These are phyloP conservation scores for Nadsonia starkeyi-henricii DNA, from an alignment of 1,139 yeast species.

Conservation along the genomic window DNA sequence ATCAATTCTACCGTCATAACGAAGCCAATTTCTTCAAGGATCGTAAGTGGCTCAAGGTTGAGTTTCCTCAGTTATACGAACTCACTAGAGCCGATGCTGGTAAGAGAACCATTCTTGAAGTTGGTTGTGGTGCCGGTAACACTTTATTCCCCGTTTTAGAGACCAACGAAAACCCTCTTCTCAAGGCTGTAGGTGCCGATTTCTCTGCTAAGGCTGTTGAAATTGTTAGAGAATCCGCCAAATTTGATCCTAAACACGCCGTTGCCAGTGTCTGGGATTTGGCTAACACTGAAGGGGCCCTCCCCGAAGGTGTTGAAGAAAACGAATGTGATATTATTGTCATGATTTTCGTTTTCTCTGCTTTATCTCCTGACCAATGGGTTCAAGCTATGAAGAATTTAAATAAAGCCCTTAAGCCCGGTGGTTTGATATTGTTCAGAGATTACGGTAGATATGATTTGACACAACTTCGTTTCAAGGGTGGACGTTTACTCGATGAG, in stretches of 20 bases:
- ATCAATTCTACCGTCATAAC: constrained; percentile 79
- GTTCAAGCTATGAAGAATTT: constrained; percentile 58
- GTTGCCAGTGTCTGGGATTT: constrained; percentile 93
- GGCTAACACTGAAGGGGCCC: constrained; percentile 53
- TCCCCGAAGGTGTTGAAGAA: constrained; percentile 78
- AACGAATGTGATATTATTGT: constrained; percentile 81
- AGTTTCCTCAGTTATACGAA: constrained; percentile 73
- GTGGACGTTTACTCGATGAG: constrained; percentile 73
- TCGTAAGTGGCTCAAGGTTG: constrained; percentile 90
- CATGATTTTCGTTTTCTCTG: constrained; percentile 88
- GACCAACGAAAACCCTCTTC: constrained; percentile 66
- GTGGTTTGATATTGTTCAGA: constrained; percentile 77
- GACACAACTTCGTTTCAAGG: constrained; percentile 90
- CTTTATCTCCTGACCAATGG: constrained; percentile 91
- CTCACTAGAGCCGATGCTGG: constrained; percentile 60
- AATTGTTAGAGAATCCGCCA: constrained; percentile 50
- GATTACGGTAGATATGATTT: constrained; percentile 94
- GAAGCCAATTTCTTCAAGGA: constrained; percentile 90
- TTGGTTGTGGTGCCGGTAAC: constrained; percentile 98
- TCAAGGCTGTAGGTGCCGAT: constrained; percentile 75
- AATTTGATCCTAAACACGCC: constrained; percentile 50
- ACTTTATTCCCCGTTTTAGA: constrained; percentile 80
- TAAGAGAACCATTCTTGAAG: constrained; percentile 66
- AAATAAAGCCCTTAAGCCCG: constrained; percentile 68
- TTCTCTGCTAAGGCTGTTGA: constrained; percentile 85